These are phyloP conservation scores for Agarophyton chilense DNA, from an alignment of 23 red algal genomes.

Conservation along the genomic window DNA sequence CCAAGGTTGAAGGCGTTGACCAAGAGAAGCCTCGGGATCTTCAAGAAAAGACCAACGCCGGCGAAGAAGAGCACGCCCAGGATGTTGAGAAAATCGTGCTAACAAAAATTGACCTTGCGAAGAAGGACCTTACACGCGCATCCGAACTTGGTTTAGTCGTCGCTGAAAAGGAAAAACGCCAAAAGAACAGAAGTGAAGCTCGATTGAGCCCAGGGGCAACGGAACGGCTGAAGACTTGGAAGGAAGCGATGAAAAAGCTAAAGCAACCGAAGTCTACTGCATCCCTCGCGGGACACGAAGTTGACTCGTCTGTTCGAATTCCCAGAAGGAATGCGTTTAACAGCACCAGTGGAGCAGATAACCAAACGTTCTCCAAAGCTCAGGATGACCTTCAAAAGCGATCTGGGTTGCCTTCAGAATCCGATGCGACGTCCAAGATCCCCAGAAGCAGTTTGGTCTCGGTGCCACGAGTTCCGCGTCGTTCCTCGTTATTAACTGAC, in stretches of 20 bases:
- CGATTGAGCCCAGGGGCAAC: neutral
- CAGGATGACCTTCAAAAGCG: neutral
- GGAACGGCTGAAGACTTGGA: conserved; percentile 6
- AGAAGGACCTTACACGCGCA: conserved; percentile 8
- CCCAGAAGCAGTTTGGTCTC: neutral
- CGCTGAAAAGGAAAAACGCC: neutral
- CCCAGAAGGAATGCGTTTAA: neutral
- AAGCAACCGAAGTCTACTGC: neutral
- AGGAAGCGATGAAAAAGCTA: neutral
- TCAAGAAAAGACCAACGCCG: neutral
- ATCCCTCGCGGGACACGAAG: neutral
- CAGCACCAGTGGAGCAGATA: neutral
- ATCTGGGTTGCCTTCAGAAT: neutral
- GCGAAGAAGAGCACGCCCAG: neutral
- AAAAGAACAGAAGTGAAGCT: neutral
- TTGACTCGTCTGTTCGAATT: conserved; percentile 1
- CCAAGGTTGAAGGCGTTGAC: neutral
- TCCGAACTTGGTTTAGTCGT: neutral
- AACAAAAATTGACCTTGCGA: conserved; percentile 43
- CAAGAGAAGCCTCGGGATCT: neutral
- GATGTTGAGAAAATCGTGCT: conserved; percentile 7
- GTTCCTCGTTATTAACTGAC: neutral
- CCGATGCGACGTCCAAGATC: neutral
- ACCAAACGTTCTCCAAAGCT: neutral
- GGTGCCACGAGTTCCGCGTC: neutral